phyloP scores from a whole-genome alignment of 345 rosid species.

The Aquilaria yunnanensis region DNA sequence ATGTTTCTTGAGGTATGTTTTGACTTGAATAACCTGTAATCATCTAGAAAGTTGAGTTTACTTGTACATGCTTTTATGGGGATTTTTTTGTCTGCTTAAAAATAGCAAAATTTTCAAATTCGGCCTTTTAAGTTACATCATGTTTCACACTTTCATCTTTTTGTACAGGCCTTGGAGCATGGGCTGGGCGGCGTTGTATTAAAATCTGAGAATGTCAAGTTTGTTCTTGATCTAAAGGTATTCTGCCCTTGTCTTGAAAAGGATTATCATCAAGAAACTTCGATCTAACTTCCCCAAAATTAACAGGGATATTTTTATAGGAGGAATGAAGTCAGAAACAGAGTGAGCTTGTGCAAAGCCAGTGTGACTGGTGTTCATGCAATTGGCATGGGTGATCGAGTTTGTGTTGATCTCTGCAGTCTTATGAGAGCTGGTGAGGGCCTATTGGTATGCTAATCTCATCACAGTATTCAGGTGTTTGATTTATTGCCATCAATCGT shows the following conservation, averaged over 20 bases:
- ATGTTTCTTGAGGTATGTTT: conserved; percentile 61
- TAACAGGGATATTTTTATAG: conserved; percentile 76
- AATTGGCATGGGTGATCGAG: conserved; percentile 88
- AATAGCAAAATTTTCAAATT: background rate
- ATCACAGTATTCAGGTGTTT: background rate
- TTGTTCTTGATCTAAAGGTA: conserved; percentile 71
- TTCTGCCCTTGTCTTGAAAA: conserved; percentile 7
- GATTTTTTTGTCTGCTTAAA: background rate
- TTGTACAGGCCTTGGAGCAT: conserved; percentile 68
- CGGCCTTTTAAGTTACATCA: conserved; percentile 7
- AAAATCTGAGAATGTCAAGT: conserved; percentile 48
- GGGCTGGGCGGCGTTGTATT: conserved; percentile 79
- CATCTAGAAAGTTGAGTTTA: background rate
- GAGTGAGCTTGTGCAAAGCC: conserved; percentile 54
- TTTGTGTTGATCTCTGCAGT: conserved; percentile 93
- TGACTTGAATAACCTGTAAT: background rate
- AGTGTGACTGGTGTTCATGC: conserved; percentile 46
- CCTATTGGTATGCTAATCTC: conserved; percentile 52
- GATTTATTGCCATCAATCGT: background rate
- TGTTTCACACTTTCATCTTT: background rate
- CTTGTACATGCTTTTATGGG: background rate
- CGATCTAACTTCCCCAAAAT: conserved; percentile 25
- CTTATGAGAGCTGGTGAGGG: conserved; percentile 94
- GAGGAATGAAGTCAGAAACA: conserved; percentile 51
- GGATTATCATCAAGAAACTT: background rate